phyloP scores from a whole-genome alignment of 2,329 filamentous ascomycete genomes.

The Xylogone sp. region DNA sequence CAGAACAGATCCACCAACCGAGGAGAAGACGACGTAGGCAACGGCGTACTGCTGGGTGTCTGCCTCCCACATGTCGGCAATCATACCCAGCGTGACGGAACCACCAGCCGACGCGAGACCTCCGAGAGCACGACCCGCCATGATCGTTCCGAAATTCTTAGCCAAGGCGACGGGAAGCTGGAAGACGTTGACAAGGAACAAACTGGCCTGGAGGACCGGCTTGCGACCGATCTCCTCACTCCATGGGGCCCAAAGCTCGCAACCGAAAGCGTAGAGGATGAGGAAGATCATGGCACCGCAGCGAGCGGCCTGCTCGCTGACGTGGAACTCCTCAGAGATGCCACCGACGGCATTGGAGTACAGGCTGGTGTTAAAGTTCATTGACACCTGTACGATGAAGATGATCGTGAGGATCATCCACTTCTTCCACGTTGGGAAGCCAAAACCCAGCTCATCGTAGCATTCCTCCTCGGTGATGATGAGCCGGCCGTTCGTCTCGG shows the following conservation, averaged over 20 bases:
- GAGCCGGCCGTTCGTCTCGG: constrained; percentile 13
- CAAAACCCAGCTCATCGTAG: constrained; percentile 62
- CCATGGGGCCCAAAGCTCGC: constrained; percentile 86
- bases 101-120: constrained; percentile 69
- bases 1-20: constrained; percentile 71
- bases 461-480: constrained; percentile 55
- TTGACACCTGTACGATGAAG: constrained; percentile 69
- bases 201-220: constrained; percentile 67
- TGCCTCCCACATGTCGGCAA: constrained; percentile 69
- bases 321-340: constrained; percentile 62
- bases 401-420: constrained; percentile 72
- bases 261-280: constrained; percentile 78
- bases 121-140: constrained; percentile 67
- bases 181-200: constrained; percentile 75
- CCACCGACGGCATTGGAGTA: constrained; percentile 67
- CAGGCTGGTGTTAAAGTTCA: constrained; percentile 76
- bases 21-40: constrained; percentile 74
- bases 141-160: constrained; percentile 66
- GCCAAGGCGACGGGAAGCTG: constrained; percentile 70
- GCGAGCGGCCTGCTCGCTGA: constrained; percentile 66
- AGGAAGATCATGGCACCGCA: constrained; percentile 76
- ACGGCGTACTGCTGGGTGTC: constrained; percentile 73
- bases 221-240: constrained; percentile 78
- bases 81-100: constrained; percentile 71
- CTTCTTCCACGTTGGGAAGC: constrained; percentile 59